Base-by-base conservation (phyloP, 2,329 filamentous ascomycete species). In the Xylaria digitata region DNA sequence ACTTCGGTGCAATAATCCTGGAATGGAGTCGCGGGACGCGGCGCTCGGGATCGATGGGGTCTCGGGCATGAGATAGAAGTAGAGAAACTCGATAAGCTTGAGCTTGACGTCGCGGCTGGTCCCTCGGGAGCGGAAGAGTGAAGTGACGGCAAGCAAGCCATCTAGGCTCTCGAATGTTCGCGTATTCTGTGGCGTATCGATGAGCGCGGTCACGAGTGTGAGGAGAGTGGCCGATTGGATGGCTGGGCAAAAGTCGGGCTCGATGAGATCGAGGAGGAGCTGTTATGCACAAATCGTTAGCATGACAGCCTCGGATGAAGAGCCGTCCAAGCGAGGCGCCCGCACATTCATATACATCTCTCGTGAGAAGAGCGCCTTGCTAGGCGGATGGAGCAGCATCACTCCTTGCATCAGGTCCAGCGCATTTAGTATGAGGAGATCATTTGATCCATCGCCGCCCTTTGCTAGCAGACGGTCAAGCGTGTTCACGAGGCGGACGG, bases 41-140 rank as follows among this genome's bases (percentile, higher is more conserved):
- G 85, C 82, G 68, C 81, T 80, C 5, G 87, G 85, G 69, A 86
- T 85, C 21, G 85, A 82, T 50, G 86, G 89, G 0, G 87, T 88
- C 81, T 99, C 96, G 57, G 95, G 94, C 91, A 98, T 97, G 73
- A 99, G 90, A 80, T 98, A 99, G 80, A 98, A 98, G 84, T 98
- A 98, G 58, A 99, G 83, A 77, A 98, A 98, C 80, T 98, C 96
- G 73, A 97, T 90, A n/a, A 97, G 88, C 79, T 97, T 96, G 76
- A 97, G 87, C 82, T 97, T 97, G 71, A 98, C 94, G 74, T 95
- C 92, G 68, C 93, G 89, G 26, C 89, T 89, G 3, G 95, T 97
- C 71, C 90, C 89, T 67, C 93, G 90, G 70, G 91, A 92, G 80
- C 96, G 97, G 87, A 98, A 97, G 56, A 98, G 86, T 9, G 92